Percentiles rank a stretch among this genome's conserved stretches.
phyloP scores from a whole-genome alignment of 768 basidiomycete species.

The Agaricus blazei region DNA sequence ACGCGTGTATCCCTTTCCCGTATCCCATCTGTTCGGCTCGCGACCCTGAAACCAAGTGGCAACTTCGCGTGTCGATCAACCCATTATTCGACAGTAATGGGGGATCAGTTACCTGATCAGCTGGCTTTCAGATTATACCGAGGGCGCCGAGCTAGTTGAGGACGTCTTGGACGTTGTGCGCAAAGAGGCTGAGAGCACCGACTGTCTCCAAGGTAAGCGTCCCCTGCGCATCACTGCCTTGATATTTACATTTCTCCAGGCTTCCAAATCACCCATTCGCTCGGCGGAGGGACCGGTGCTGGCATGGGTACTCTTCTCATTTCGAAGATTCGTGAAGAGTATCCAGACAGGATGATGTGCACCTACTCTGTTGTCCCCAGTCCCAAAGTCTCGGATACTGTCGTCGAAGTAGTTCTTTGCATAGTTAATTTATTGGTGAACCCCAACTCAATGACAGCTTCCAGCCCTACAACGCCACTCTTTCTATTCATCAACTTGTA shows the following conservation, averaged over 20 bases:
- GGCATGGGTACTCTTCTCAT: constrained; percentile 99
- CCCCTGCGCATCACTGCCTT: no score
- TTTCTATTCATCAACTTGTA: constrained; percentile 97
- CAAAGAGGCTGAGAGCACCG: constrained; percentile 97
- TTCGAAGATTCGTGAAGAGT: constrained; percentile 98
- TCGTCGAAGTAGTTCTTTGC: constrained; percentile 68
- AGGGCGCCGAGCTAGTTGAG: constrained; percentile 98
- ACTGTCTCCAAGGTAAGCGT: constrained; percentile 84
- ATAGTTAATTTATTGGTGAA: neutral
- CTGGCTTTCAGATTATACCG: constrained; percentile 66
- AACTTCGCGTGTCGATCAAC: constrained; percentile 15
- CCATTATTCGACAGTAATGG: neutral
- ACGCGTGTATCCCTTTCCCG: neutral
- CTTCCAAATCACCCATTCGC: constrained; percentile 98
- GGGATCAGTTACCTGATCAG: constrained; percentile 14
- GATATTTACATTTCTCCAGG: constrained; percentile 37
- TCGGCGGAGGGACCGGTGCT: constrained; percentile 98
- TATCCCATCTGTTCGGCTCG: neutral
- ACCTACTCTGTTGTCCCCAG: constrained; percentile 98
- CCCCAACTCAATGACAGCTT: neutral
- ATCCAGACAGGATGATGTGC: constrained; percentile 99
- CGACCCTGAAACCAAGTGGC: constrained; percentile 13
- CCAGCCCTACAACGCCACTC: constrained; percentile 96
- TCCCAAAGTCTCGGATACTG: constrained; percentile 97
- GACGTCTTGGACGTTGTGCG: constrained; percentile 96